Conservation (phyloP, 441 rosid genomes). For the Hura crepitans region DNA sequence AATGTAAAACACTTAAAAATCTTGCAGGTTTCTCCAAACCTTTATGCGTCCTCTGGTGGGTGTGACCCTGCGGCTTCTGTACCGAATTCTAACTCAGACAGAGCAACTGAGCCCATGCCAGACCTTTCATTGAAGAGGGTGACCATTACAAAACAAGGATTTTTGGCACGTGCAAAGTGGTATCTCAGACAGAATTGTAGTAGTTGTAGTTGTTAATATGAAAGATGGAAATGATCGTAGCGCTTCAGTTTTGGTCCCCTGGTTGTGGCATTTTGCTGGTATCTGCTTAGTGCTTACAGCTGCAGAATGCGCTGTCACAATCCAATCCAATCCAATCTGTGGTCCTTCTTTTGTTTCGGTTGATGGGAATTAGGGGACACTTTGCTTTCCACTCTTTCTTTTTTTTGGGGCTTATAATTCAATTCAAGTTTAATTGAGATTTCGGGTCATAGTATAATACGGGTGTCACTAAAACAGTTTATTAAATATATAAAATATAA, state of each 20-base stretch:
- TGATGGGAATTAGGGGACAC: not conserved
- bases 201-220: not conserved
- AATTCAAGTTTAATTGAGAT: no score
- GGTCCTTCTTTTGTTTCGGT: slow-evolving; percentile 9
- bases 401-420: no score
- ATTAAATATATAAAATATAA: no score
- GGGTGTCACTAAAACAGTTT: no score
- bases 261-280: not conserved
- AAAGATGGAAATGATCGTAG: not conserved
- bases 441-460: no score
- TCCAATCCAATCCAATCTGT: not conserved
- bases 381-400: not conserved
- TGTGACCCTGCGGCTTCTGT: not conserved
- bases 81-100: not conserved
- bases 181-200: not conserved
- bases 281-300: slow-evolving; percentile 5
- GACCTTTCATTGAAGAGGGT: not conserved
- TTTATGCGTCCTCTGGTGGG: not conserved
- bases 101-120: not conserved
- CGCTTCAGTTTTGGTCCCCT: slow-evolving; percentile 6
- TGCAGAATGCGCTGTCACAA: not conserved
- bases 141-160: not conserved
- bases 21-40: not conserved
- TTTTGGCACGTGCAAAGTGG: slow-evolving; percentile 8
- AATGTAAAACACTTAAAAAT: not conserved